Conservation (phyloP, 306 rosid species). For the Parietaria judaica region DNA sequence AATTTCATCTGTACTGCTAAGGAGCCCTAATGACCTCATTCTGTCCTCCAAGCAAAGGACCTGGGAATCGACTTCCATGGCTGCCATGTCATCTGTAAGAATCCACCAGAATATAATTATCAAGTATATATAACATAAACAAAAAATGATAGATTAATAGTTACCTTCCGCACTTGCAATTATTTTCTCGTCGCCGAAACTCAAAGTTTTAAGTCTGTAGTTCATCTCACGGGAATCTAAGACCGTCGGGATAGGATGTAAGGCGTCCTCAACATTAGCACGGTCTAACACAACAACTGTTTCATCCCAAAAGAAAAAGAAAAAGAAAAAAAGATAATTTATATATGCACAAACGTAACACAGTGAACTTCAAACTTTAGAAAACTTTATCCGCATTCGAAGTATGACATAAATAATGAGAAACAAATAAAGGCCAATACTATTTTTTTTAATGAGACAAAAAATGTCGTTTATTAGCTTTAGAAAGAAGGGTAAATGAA, state of each 20-base stretch:
- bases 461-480: too few relatives aligned
- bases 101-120: constrained; percentile 13
- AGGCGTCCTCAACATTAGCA: constrained; percentile 90
- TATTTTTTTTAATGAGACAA: not conserved
- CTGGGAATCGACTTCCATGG: constrained; percentile 29
- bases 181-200: constrained; percentile 24
- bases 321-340: constrained; percentile 18
- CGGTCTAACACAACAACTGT: constrained; percentile 78
- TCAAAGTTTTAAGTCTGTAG: constrained; percentile 27
- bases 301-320: constrained; percentile 20
- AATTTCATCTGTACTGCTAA: constrained; percentile 38
- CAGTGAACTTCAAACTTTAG: not conserved
- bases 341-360: constrained; percentile 6
- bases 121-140: constrained; percentile 12
- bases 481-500: too few relatives aligned
- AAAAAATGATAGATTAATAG: not conserved
- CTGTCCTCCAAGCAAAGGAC: constrained; percentile 65
- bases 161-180: constrained; percentile 41
- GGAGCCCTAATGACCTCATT: constrained; percentile 57
- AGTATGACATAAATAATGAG: too few relatives aligned
- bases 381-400: not conserved
- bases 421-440: not conserved
- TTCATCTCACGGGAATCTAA: constrained; percentile 42
- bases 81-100: constrained; percentile 47
- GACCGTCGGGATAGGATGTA: constrained; percentile 71